Base-by-base conservation (phyloP, 2,329 filamentous ascomycete species). In the Davidsoniella virescens region DNA sequence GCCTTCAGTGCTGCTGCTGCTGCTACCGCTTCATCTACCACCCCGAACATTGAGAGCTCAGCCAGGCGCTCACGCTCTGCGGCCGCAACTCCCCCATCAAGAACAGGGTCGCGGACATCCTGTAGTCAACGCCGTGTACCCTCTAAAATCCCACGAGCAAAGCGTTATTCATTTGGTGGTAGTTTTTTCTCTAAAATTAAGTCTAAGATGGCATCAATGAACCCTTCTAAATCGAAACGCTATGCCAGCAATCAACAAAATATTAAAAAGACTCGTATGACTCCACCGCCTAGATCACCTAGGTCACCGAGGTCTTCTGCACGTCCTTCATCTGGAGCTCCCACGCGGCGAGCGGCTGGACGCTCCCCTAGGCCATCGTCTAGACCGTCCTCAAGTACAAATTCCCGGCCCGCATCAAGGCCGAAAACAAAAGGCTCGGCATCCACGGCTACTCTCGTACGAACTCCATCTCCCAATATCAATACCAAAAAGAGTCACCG, bases 191-290 rank as follows among this genome's bases (percentile, higher is more conserved):
- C 52, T 25, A 40, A 44, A 14, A 46, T 53, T 44, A 50, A 23
- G 47, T 53, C 52, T 48, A 53, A 53, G 44, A 42, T 49, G 43
- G 20, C 40, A 14, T 39, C 39, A 41, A 43, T 48, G 26, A 49
- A 48, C n/a, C 26, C 44, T 14, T 44, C 44, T 4, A 47, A 26
- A 29, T 17, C 25, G 9, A 50, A 53, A 46, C 16, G 20, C 44
- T 7, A 39, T 12, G 17, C 40, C 12, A 25, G 17, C 29, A 33
- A 12, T 33, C 10, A 33, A 33, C 29, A 33, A 8, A 33, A 33
- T 12, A 12, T 10, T 12, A 33, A 33, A 12, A 33, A 2, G 6
- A 3, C 29, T 33, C 29, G 29, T 23, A 44, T 10, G 29, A n/a
- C 47, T 20, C 10, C 29, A 4, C 29, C 12, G 29, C 29, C 29